phyloP scores from a whole-genome alignment of 202 grass and related monocot genomes.

The Bolboschoenoplectus hybrid region DNA sequence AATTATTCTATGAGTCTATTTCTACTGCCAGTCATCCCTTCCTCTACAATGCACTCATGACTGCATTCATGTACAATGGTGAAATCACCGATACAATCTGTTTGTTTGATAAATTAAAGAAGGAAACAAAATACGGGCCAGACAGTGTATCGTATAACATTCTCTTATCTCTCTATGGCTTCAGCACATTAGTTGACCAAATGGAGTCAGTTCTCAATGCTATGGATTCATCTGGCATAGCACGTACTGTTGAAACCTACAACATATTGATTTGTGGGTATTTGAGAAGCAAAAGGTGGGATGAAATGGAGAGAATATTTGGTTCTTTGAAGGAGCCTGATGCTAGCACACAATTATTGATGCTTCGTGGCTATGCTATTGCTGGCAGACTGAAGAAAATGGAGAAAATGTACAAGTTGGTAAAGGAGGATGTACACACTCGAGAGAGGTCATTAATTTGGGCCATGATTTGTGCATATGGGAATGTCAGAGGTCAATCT shows the following conservation, averaged over 20 bases:
- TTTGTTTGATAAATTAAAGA: slow-evolving; percentile 57
- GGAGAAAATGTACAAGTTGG: slow-evolving; percentile 70
- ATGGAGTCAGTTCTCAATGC: slow-evolving; percentile 64
- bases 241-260: slow-evolving; percentile 65
- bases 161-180: slow-evolving; percentile 69
- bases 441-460: slow-evolving; percentile 54
- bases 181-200: slow-evolving; percentile 60
- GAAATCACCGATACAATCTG: slow-evolving; percentile 44
- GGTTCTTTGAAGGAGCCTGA: slow-evolving; percentile 56
- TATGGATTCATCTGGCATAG: slow-evolving; percentile 61
- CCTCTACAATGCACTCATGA: slow-evolving; percentile 91
- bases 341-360: slow-evolving; percentile 57
- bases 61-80: slow-evolving; percentile 69
- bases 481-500: slow-evolving; percentile 49
- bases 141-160: slow-evolving; percentile 82
- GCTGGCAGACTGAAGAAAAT: slow-evolving; percentile 69
- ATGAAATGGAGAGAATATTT: slow-evolving; percentile 71
- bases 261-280: slow-evolving; percentile 74
- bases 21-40: slow-evolving; percentile 40
- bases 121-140: slow-evolving; percentile 48
- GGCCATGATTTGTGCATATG: slow-evolving; percentile 80
- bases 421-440: slow-evolving; percentile 45
- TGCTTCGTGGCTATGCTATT: slow-evolving; percentile 79
- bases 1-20: slow-evolving; percentile 60
- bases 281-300: slow-evolving; percentile 77